Percentiles rank a stretch among this genome's conserved stretches.
Conservation (phyloP, 805 yeast genomes). For the Myxozyma udenii region DNA sequence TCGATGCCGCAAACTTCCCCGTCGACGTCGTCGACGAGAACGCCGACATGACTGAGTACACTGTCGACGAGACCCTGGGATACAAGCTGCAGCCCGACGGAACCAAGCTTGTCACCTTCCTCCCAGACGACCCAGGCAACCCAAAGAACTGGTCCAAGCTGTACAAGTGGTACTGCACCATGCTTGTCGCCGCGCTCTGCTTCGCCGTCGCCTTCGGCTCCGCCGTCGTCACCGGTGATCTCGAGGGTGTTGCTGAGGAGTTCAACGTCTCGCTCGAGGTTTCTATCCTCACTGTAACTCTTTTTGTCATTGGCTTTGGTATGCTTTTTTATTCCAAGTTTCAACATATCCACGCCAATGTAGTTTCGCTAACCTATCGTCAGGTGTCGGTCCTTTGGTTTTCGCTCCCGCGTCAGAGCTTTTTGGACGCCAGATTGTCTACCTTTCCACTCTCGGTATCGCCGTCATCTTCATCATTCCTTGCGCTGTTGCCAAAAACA, state of each 20-base stretch:
- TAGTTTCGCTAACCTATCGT: neutral
- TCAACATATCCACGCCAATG: neutral
- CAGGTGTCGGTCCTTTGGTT: constrained; percentile 52
- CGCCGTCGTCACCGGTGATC: constrained; percentile 63
- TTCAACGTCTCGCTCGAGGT: constrained; percentile 58
- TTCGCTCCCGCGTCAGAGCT: constrained; percentile 61
- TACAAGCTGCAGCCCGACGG: constrained; percentile 24
- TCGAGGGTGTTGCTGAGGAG: constrained; percentile 47
- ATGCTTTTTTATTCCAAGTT: neutral
- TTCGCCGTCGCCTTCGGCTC: constrained; percentile 66
- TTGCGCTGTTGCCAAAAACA: constrained; percentile 56
- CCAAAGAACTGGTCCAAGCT: constrained; percentile 42
- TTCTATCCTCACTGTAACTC: constrained; percentile 55
- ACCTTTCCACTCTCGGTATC: constrained; percentile 48
- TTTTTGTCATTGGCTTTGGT: constrained; percentile 62
- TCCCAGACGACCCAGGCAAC: constrained; percentile 34
- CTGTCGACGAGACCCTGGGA: constrained; percentile 23
- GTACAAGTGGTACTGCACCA: constrained; percentile 57
- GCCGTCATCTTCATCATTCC: constrained; percentile 52
- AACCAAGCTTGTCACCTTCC: constrained; percentile 30
- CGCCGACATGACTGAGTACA: constrained; percentile 31
- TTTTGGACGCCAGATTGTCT: constrained; percentile 56
- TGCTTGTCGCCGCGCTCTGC: constrained; percentile 53
- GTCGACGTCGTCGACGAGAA: constrained; percentile 23
- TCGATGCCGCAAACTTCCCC: constrained; percentile 32